Base-by-base conservation (phyloP, 2,329 filamentous ascomycete genomes). In the Trichoderma polysporum region DNA sequence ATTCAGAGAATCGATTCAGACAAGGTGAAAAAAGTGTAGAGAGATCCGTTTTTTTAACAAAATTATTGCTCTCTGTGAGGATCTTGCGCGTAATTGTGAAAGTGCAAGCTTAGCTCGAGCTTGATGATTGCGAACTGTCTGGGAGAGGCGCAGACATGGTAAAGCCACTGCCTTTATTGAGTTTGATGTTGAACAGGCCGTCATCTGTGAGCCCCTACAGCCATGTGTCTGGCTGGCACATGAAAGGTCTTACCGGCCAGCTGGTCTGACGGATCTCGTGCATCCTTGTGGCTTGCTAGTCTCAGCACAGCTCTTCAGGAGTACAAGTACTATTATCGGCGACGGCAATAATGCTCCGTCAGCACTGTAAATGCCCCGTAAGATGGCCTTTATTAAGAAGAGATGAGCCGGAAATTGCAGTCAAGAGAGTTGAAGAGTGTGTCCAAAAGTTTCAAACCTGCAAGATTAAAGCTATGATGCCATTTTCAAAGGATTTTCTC, bases 201-300 rank as follows among this genome's bases (percentile, higher is more conserved):
- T n/a, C n/a, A n/a, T n/a, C n/a, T n/a, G n/a, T n/a, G n/a, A n/a
- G n/a, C n/a, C n/a, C n/a, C n/a, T 47, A 15, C 15, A 27, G 2
- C 29, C 45, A 61, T 47, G 31, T 61, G 58, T 52, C 37, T 56
- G 31, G 31, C 41, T 37, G 62, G 62, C 62, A 59, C 62, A 59
- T 59, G 62, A 37, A 35, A 19, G 62, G 49, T 45, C 37, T 53
- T 53, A 25, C 33, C n/a, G 35, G 37, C 60, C 60, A 63, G 29
- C 49, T 47, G 37, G 60, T 54, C 41, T n/a, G 29, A 17, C 57
- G 1, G 58, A 61, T 39, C 58, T 39, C 58, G 58, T 61, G 58
- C 45, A 52, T 61, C 58, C 17, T 52, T 33, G 58, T 52, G 58
- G 58, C 58, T 27, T 22, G 19, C 15, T 17, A 50, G 33, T 39